Evolutionary conservation across 2,329 filamentous ascomycete genomes (phyloP).

Genomic region (Ascochyta koolunga): DNA sequence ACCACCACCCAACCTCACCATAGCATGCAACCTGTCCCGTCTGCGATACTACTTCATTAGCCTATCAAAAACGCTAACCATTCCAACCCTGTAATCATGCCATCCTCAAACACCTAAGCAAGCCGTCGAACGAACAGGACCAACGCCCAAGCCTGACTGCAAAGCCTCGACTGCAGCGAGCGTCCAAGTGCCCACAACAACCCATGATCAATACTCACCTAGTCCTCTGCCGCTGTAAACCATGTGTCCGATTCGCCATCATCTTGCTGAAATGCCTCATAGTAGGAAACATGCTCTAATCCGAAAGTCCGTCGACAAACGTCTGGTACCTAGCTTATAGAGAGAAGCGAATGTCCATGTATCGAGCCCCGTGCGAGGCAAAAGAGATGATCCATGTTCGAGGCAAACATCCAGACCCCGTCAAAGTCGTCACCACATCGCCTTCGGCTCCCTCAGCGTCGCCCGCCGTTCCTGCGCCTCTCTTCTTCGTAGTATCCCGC

Average conservation of each 20-base stretch:
- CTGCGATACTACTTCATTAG: neutral
- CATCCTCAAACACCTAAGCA: neutral
- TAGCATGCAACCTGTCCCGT: neutral
- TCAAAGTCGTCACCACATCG: neutral
- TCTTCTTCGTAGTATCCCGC: conserved; percentile 24
- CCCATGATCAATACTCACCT: conserved; percentile 5
- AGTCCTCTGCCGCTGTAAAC: neutral
- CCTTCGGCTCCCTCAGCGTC: neutral
- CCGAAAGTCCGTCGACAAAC: neutral
- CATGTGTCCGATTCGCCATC: neutral
- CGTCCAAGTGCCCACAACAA: neutral
- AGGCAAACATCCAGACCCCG: neutral
- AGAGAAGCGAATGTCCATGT: neutral
- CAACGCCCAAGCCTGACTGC: neutral
- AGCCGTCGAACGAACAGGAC: neutral
- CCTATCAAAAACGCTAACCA: neutral
- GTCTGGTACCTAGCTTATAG: neutral
- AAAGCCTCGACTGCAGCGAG: neutral
- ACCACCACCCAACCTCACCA: neutral
- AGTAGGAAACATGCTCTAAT: neutral
- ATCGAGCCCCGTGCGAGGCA: neutral
- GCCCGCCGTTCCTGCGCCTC: conserved; percentile 9
- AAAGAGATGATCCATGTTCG: neutral
- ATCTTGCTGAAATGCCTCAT: neutral
- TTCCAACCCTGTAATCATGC: neutral